Percentiles rank a stretch among this genome's conserved stretches.
Evolutionary conservation across 768 basidiomycete species (phyloP).

Genomic region (Lactarius sanguifluus): DNA sequence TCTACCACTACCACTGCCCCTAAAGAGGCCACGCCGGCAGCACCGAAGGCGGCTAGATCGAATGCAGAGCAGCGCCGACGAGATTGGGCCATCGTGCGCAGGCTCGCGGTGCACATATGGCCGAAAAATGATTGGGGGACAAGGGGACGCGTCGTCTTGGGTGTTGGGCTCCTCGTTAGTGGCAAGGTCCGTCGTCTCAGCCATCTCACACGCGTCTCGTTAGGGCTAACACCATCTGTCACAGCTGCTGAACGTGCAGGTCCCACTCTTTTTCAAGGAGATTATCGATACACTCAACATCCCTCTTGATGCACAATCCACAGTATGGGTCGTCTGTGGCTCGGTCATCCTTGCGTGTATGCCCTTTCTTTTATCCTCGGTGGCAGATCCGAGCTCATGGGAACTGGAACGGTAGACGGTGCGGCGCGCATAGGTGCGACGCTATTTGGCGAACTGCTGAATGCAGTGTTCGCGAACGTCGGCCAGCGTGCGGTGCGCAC

Average conservation of each 20-base stretch:
- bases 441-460: slow-evolving; percentile 87
- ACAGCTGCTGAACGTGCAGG: slow-evolving; percentile 93
- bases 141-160: slow-evolving; percentile 76
- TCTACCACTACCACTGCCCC: neutral
- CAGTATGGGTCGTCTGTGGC: slow-evolving; percentile 92
- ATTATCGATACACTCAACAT: slow-evolving; percentile 90
- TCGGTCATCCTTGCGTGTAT: slow-evolving; percentile 86
- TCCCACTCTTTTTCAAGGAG: slow-evolving; percentile 93
- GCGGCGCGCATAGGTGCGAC: slow-evolving; percentile 87
- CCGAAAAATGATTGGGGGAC: slow-evolving; percentile 83
- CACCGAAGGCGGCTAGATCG: slow-evolving; percentile 2
- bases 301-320: slow-evolving; percentile 66
- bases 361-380: slow-evolving; percentile 36
- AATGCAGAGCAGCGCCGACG: slow-evolving; percentile 57
- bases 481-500: slow-evolving; percentile 93
- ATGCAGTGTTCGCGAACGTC: slow-evolving; percentile 94
- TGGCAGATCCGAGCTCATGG: too few relatives aligned
- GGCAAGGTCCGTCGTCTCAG: slow-evolving; percentile 70
- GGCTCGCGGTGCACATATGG: slow-evolving; percentile 89
- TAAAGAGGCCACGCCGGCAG: neutral
- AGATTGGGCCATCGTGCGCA: slow-evolving; percentile 87
- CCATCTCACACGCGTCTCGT: neutral
- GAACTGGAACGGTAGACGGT: slow-evolving; percentile 59
- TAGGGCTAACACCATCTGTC: neutral
- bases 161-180: slow-evolving; percentile 72